Base-by-base conservation (phyloP, 495 filamentous ascomycete species). In the Lophiostoma macrostomum region DNA sequence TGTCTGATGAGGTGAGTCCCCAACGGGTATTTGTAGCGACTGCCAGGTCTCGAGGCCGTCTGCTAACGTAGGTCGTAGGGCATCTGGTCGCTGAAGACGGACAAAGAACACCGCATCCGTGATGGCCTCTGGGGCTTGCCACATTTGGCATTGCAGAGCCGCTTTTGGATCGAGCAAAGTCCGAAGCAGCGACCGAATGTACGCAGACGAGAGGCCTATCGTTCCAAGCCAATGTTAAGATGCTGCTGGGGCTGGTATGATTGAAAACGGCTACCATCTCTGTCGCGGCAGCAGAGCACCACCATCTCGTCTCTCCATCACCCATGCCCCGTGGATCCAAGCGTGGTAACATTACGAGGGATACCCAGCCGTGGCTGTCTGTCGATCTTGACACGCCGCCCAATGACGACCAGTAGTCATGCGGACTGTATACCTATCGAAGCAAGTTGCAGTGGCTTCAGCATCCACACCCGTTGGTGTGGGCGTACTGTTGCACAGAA, bases 11-110 rank as follows among this genome's bases (percentile, higher is more conserved):
- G 25, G 23, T 50, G 59, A 52, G 60, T 54, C 32, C 27, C 39
- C 36, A 50, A 56, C 35, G 45, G 60, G 52, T 66, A 60, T 66
- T 66, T 66, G 60, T 63, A 66, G 39, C 58, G 54, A 61, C 39
- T 46, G 22, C 24, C 52, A 35, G 45, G 19, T 28, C 46, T 66
- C 47, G 53, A 66, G 49, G 51, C 45, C 46, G 48, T 58, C 47
- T 61, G 56, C 55, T 60, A 43, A 63, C 60, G 51, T 62, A 53
- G 31, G 37, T 24, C 20, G 37, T 34, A 55, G 52, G 30, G 22
- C 38, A 60, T 28, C 42, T 45, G 38, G 37, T 50, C 37, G 63
- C 60, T 58, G 60, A 63, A 63, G 60, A 66, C 63, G 60, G 63
- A 66, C 52, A 60, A 56, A 56, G 55, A 48, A 47, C 39, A 49